phyloP scores from a whole-genome alignment of 371 early-diverging fungal species.

The Phascolomyces articulosus region DNA sequence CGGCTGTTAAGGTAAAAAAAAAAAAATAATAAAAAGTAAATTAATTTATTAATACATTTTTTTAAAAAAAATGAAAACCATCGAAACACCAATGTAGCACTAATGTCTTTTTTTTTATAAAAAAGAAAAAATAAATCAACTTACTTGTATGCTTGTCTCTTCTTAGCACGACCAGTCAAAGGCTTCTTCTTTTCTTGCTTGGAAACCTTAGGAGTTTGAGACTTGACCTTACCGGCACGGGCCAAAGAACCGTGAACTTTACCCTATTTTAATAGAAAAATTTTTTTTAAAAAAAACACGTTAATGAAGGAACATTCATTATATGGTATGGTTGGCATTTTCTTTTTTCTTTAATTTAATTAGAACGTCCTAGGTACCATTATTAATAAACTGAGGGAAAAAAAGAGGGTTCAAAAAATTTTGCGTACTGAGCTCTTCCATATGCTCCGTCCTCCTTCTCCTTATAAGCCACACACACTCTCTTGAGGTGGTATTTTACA shows the following conservation, averaged over 20 bases:
- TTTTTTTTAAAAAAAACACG: neutral
- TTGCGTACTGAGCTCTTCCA: neutral
- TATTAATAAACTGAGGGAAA: constrained; percentile 1
- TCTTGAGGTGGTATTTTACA: too few relatives aligned
- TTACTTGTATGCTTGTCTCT: constrained; percentile 94
- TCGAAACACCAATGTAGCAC: too few relatives aligned
- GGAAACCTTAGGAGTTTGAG: constrained; percentile 99
- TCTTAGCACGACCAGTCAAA: constrained; percentile 96
- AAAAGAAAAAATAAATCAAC: neutral
- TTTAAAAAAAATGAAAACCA: too few relatives aligned
- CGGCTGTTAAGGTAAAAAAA: constrained; percentile 56
- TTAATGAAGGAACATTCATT: neutral
- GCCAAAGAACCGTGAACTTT: constrained; percentile 99
- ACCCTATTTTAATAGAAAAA: constrained; percentile 64
- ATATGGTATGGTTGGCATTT: neutral
- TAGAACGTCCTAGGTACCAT: neutral
- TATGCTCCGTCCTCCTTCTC: neutral
- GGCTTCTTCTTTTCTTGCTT: constrained; percentile 97
- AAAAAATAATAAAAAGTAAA: neutral
- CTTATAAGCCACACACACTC: too few relatives aligned
- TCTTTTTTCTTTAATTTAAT: too few relatives aligned
- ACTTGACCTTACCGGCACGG: constrained; percentile 99
- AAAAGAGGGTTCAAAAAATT: constrained; percentile 7
- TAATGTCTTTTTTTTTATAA: constrained; percentile 18
- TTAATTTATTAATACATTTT: too few relatives aligned